Evolutionary conservation across 225 moss, liverwort and hornwort genomes (phyloP).

Genomic region (Physcomitrium patens): DNA sequence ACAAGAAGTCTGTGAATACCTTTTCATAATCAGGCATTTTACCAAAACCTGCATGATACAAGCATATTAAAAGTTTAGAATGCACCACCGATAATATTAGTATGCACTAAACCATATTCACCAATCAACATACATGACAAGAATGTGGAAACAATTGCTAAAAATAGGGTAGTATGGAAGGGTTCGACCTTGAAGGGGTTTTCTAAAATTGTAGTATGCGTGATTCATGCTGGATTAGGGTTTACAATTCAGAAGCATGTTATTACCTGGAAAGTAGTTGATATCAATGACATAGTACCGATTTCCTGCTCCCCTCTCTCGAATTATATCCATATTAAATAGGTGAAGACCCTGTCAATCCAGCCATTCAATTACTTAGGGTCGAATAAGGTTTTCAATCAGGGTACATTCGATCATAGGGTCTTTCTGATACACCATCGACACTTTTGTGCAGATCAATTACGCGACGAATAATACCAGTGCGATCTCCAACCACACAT

Average conservation of each 20-base stretch:
- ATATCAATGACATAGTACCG: conserved; percentile 61
- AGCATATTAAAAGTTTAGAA: background rate
- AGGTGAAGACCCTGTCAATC: conserved; percentile 45
- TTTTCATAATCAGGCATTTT: conserved; percentile 63
- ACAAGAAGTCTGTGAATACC: conserved; percentile 54
- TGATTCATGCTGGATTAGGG: background rate
- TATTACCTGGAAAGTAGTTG: conserved; percentile 57
- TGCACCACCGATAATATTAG: background rate
- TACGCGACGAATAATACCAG: too few relatives aligned
- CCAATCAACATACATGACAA: background rate
- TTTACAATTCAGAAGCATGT: background rate
- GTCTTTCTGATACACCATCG: too few relatives aligned
- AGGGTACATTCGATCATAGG: too few relatives aligned
- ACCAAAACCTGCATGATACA: conserved; percentile 47
- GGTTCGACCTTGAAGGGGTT: too few relatives aligned
- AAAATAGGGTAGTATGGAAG: background rate
- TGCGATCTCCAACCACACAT: too few relatives aligned
- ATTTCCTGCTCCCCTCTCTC: conserved; percentile 61
- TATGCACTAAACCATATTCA: background rate
- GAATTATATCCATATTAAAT: conserved; percentile 60
- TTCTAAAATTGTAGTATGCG: background rate
- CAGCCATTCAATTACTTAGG: conserved; percentile 8
- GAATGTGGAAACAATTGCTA: too few relatives aligned
- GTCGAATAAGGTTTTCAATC: too few relatives aligned
- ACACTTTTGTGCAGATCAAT: too few relatives aligned